Percentiles rank a stretch among this genome's conserved stretches.
Evolutionary conservation across 2,329 filamentous ascomycete genomes (phyloP).

Genomic region (Calycina herbarum): DNA sequence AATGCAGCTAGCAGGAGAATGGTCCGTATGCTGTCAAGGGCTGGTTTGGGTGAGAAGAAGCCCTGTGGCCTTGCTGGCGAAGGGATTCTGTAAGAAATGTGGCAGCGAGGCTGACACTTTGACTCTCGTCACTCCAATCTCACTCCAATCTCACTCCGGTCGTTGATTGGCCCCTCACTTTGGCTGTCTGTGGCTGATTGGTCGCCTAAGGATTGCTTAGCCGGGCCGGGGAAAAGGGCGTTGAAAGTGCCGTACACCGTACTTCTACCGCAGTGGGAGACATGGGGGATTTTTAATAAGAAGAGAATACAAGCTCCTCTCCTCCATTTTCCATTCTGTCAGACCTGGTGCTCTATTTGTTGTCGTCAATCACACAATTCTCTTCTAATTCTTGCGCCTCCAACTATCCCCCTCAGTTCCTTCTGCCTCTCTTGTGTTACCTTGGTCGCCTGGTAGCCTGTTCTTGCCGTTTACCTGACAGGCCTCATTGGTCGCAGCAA

Average conservation of each 20-base stretch:
- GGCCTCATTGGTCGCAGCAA: not conserved
- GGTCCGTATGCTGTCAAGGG: not conserved
- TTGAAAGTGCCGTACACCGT: not conserved
- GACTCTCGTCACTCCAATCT: not conserved
- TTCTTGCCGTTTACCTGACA: not conserved
- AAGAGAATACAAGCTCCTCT: too few species aligned
- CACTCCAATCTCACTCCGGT: not conserved
- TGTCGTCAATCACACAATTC: too few species aligned
- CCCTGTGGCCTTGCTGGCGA: not conserved
- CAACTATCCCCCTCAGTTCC: too few species aligned
- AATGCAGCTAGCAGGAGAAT: not conserved
- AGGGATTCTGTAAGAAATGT: not conserved
- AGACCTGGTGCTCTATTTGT: too few species aligned
- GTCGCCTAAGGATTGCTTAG: not conserved
- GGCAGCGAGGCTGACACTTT: not conserved
- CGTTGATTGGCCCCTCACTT: not conserved
- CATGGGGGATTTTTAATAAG: too few species aligned
- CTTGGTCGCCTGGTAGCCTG: not conserved
- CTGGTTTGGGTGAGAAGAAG: not conserved
- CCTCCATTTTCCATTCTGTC: too few species aligned
- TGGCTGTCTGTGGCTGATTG: not conserved
- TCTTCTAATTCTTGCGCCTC: too few species aligned
- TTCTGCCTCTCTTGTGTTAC: not conserved
- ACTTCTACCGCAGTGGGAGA: too few species aligned
- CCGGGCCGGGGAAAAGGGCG: not conserved